A percentile compares a stretch with the other conserved stretches of the same genome.
phyloP scores from a whole-genome alignment of 148 eudicot species.

The Amaranthus hypochondriacus region DNA sequence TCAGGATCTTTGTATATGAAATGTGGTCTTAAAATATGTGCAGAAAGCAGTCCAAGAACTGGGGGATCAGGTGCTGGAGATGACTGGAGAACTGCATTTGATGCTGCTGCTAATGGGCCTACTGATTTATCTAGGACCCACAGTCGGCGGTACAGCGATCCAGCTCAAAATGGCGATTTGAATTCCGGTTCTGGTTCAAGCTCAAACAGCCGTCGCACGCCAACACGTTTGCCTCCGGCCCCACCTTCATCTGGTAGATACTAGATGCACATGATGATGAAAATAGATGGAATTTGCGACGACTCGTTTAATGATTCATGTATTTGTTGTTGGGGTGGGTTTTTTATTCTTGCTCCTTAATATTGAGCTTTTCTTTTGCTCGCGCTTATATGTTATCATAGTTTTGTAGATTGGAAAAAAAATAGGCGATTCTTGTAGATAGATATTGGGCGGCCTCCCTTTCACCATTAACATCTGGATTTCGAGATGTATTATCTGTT shows the following conservation, averaged over 20 bases:
- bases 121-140: conserved; percentile 54
- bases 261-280: conserved; percentile 37
- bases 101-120: conserved; percentile 90
- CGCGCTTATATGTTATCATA: conserved; percentile 30
- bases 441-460: conserved; percentile 28
- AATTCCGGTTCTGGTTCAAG: conserved; percentile 52
- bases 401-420: conserved; percentile 43
- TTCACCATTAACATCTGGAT: conserved; percentile 28
- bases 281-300: conserved; percentile 13
- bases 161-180: conserved; percentile 74
- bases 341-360: conserved; percentile 30
- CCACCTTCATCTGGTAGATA: conserved; percentile 87
- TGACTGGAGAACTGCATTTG: conserved; percentile 96
- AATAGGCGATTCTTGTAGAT: conserved; percentile 55
- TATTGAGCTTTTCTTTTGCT: conserved; percentile 40
- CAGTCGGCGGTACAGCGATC: conserved; percentile 69
- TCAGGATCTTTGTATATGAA: neutral
- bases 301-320: conserved; percentile 28
- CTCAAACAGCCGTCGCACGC: conserved; percentile 82
- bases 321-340: conserved; percentile 45
- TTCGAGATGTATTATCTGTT: conserved; percentile 28
- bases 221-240: conserved; percentile 86
- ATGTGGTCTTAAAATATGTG: conserved; percentile 7
- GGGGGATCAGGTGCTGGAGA: conserved; percentile 60
- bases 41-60: conserved; percentile 87